phyloP scores from a whole-genome alignment of 768 basidiomycete species.

The Leccinum olivaceopallidum region DNA sequence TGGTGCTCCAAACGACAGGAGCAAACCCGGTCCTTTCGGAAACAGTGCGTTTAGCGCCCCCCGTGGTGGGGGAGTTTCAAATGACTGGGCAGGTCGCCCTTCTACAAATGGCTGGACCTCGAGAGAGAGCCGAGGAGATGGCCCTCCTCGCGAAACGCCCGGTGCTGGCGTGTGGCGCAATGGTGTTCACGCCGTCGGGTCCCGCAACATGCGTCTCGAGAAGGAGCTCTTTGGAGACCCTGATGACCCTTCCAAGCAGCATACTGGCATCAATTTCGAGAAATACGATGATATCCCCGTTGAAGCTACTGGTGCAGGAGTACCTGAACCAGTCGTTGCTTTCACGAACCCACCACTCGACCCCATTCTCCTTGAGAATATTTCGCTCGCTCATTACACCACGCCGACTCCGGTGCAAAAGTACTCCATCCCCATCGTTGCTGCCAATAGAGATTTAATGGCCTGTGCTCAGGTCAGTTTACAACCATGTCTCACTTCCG shows the following conservation, averaged over 20 bases:
- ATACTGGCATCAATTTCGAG: slow-evolving; percentile 99
- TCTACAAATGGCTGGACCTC: slow-evolving; percentile 40
- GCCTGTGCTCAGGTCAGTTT: slow-evolving; percentile 83
- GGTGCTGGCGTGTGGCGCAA: slow-evolving; percentile 80
- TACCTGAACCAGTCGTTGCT: slow-evolving; percentile 89
- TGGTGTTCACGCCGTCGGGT: slow-evolving; percentile 82
- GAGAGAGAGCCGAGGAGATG: slow-evolving; percentile 32
- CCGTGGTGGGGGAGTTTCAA: slow-evolving; percentile 31
- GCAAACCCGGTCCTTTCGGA: slow-evolving; percentile 42
- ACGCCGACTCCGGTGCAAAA: slow-evolving; percentile 99
- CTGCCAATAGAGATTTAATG: slow-evolving; percentile 87
- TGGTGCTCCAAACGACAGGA: slow-evolving; percentile 40
- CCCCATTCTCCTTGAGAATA: slow-evolving; percentile 93
- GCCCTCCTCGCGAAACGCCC: slow-evolving; percentile 50
- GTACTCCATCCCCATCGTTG: slow-evolving; percentile 98
- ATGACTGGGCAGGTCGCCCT: slow-evolving; percentile 45
- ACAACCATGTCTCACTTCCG: slow-evolving; percentile 4
- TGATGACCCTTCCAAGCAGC: slow-evolving; percentile 82
- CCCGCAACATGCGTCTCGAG: slow-evolving; percentile 84
- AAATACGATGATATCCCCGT: slow-evolving; percentile 99
- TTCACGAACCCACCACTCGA: slow-evolving; percentile 92
- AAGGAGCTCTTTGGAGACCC: slow-evolving; percentile 95
- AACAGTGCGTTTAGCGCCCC: slow-evolving; percentile 37
- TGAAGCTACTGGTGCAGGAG: slow-evolving; percentile 94
- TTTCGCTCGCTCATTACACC: slow-evolving; percentile 86